A percentile compares a stretch with the other conserved stretches of the same genome.
Evolutionary conservation across 768 basidiomycete species (phyloP).

Genomic region (Lactifluus volemus): DNA sequence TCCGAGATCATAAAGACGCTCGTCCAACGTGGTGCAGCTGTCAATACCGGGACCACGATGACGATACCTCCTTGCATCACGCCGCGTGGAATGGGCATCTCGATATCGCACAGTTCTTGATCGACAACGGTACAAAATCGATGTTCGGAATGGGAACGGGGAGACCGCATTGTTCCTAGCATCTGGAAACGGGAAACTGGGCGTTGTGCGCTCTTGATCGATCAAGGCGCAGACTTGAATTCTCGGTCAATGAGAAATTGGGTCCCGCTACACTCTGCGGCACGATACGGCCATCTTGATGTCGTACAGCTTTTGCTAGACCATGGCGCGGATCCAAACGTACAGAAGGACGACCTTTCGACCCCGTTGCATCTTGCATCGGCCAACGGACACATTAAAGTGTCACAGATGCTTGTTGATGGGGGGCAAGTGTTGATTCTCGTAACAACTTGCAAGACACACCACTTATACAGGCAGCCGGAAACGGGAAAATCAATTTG

Average conservation of each 20-base stretch:
- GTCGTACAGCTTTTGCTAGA: neutral
- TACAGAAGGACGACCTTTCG: neutral
- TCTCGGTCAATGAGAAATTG: neutral
- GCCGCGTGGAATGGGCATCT: neutral
- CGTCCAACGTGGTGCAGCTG: neutral
- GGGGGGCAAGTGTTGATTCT: neutral
- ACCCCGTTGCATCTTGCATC: neutral
- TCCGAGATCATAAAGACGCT: neutral
- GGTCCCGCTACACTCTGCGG: neutral
- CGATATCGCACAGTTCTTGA: neutral
- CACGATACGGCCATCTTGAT: neutral
- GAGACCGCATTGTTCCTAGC: neutral
- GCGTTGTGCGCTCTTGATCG: neutral
- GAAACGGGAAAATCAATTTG: neutral
- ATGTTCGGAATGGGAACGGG: neutral
- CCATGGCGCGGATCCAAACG: neutral
- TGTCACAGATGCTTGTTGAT: neutral
- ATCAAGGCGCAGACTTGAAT: neutral
- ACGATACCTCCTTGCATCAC: neutral
- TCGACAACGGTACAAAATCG: neutral
- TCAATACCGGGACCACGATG: neutral
- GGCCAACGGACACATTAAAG: neutral
- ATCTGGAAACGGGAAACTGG: neutral
- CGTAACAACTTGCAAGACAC: neutral
- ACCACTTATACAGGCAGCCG: neutral